A percentile compares a stretch with the other conserved stretches of the same genome.
phyloP scores from a whole-genome alignment of 1,284 basidiomycete species.

The Vanrija sp. region DNA sequence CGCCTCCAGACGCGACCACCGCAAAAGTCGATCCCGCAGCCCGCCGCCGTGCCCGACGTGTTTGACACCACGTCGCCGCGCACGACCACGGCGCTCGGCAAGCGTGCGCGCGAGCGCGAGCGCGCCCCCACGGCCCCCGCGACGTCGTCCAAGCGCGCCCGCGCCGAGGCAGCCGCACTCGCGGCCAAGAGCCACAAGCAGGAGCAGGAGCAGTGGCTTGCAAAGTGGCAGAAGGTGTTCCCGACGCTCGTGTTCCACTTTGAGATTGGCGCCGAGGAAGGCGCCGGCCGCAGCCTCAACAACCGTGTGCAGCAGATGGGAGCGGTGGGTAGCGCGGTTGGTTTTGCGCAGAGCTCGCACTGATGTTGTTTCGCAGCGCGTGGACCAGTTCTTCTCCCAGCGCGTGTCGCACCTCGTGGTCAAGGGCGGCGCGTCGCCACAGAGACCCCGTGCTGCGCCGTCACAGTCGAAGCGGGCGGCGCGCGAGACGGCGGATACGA shows the following conservation, averaged over 20 bases:
- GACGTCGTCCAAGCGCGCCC: conserved; percentile 6
- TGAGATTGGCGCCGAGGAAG: conserved; percentile 55
- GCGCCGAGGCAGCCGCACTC: conserved; percentile 5
- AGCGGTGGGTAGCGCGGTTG: conserved; percentile 60
- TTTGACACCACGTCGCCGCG: conserved; percentile 14
- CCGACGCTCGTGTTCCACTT: conserved; percentile 82
- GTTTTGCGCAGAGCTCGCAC: background rate
- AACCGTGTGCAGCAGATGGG: conserved; percentile 63
- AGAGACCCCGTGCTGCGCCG: conserved; percentile 51
- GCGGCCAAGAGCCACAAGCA: conserved; percentile 23
- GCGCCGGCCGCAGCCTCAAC: conserved; percentile 54
- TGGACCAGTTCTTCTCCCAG: conserved; percentile 82
- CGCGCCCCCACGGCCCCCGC: background rate
- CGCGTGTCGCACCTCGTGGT: conserved; percentile 78
- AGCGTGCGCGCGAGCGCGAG: conserved; percentile 9
- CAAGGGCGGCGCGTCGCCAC: conserved; percentile 26
- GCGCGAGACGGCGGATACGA: conserved; percentile 3
- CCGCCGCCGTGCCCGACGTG: conserved; percentile 24
- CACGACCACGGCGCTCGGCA: conserved; percentile 8
- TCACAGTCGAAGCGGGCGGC: background rate
- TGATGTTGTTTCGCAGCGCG: conserved; percentile 19
- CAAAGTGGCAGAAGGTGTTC: conserved; percentile 81
- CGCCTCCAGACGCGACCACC: background rate
- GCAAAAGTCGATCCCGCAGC: conserved; percentile 17
- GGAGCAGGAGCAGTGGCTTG: conserved; percentile 67